phyloP scores from a whole-genome alignment of 805 yeast species.

The Barnettozyma wickerhamii region DNA sequence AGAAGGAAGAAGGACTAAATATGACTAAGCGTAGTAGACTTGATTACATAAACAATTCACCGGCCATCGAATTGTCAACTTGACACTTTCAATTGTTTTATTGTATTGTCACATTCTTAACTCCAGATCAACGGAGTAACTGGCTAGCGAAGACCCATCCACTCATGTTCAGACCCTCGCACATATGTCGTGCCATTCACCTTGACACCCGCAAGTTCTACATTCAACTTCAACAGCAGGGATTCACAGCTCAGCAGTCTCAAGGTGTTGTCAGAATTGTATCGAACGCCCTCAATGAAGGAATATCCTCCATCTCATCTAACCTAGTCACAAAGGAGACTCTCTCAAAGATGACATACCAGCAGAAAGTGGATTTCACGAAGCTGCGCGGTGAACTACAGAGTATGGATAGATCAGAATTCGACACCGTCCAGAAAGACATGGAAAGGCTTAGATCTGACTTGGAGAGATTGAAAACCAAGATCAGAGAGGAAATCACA shows the following conservation, averaged over 20 bases:
- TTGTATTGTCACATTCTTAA: no score
- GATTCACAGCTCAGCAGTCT: slow-evolving; percentile 73
- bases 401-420: slow-evolving; percentile 82
- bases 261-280: slow-evolving; percentile 74
- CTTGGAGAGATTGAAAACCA: slow-evolving; percentile 78
- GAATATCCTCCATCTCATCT: slow-evolving; percentile 67
- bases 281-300: slow-evolving; percentile 71
- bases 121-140: no score
- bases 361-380: slow-evolving; percentile 95
- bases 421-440: slow-evolving; percentile 75
- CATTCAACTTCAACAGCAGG: slow-evolving; percentile 41
- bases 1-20: no score
- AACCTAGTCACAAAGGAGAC: slow-evolving; percentile 84
- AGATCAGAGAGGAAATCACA: slow-evolving; percentile 86
- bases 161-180: slow-evolving; percentile 4
- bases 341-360: slow-evolving; percentile 80
- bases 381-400: slow-evolving; percentile 89
- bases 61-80: no score
- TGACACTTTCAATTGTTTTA: no score
- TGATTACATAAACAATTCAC: not conserved
- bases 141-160: not conserved
- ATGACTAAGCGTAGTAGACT: not conserved
- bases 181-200: slow-evolving; percentile 10
- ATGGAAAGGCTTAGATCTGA: slow-evolving; percentile 82
- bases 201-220: slow-evolving; percentile 26